A percentile compares a stretch with the other conserved stretches of the same genome.
Conservation (phyloP, 331 rosid genomes). For the Malus hybrid region DNA sequence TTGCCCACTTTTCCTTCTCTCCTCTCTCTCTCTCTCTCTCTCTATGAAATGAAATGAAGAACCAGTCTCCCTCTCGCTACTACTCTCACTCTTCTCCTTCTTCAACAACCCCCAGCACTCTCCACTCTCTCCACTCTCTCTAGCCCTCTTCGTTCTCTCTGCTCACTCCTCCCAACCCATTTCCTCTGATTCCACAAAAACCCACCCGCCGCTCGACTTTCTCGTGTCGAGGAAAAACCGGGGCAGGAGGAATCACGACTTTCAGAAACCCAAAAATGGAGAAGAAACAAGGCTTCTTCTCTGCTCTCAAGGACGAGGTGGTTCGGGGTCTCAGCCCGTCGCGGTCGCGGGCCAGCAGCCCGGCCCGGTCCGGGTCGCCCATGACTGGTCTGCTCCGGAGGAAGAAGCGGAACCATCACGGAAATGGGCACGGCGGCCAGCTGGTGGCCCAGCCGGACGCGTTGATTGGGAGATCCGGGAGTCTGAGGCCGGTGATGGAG, state of each 20-base stretch:
- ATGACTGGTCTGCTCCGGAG: slow-evolving; percentile 54
- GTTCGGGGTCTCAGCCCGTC: slow-evolving; percentile 93
- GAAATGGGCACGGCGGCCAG: not conserved
- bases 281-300: slow-evolving; percentile 89
- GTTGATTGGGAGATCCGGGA: slow-evolving; percentile 68
- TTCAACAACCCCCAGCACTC: not conserved
- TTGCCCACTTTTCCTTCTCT: not conserved
- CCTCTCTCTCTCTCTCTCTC: not conserved
- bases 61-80: slow-evolving; percentile 1
- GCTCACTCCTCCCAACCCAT: not conserved
- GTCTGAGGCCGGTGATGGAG: slow-evolving; percentile 76
- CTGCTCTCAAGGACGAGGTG: slow-evolving; percentile 76
- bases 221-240: not conserved
- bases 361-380: slow-evolving; percentile 64
- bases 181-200: not conserved
- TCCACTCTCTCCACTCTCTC: not conserved
- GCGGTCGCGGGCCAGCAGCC: slow-evolving; percentile 67
- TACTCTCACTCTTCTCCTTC: not conserved
- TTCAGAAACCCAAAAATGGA: slow-evolving; percentile 36
- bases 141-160: not conserved
- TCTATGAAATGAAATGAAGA: not conserved
- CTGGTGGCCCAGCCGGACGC: slow-evolving; percentile 15
- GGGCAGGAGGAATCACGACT: not conserved
- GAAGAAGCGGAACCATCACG: slow-evolving; percentile 27
- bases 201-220: not conserved